phyloP scores from a whole-genome alignment of 179 eudicot genomes.

The Pouteria campechiana region DNA sequence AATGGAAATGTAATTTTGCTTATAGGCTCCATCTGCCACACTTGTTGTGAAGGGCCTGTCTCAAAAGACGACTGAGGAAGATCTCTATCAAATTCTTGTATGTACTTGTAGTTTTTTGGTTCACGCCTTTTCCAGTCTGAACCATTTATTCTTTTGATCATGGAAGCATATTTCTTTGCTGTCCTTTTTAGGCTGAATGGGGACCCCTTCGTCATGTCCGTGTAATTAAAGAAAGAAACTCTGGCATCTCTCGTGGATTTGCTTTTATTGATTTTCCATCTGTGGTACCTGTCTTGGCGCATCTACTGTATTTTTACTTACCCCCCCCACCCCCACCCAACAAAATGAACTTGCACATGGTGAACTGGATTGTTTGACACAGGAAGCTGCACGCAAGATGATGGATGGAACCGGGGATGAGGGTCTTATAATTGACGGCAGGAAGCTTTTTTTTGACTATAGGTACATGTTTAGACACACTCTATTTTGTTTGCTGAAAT shows the following conservation, averaged over 20 bases:
- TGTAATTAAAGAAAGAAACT: constrained; percentile 82
- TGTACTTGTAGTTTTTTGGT: too few relatives aligned
- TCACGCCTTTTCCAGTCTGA: too few relatives aligned
- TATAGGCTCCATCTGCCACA: constrained; percentile 87
- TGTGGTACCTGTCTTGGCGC: constrained; percentile 42
- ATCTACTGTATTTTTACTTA: not conserved
- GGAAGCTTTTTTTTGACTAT: constrained; percentile 87
- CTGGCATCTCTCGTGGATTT: constrained; percentile 93
- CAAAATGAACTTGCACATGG: too few relatives aligned
- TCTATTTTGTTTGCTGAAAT: too few relatives aligned
- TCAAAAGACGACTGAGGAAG: constrained; percentile 92
- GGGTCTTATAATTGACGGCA: constrained; percentile 80
- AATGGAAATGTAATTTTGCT: too few relatives aligned
- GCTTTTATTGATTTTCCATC: constrained; percentile 94
- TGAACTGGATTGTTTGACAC: too few relatives aligned
- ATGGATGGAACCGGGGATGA: constrained; percentile 85
- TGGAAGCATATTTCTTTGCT: not conserved
- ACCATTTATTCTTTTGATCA: too few relatives aligned
- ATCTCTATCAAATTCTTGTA: constrained; percentile 88
- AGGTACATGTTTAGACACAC: too few relatives aligned
- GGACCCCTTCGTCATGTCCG: constrained; percentile 96
- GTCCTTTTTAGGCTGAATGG: constrained; percentile 78
- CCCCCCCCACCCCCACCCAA: too few relatives aligned
- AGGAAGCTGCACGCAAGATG: constrained; percentile 89
- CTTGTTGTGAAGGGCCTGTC: constrained; percentile 96